Percentiles rank a stretch among this genome's conserved stretches.
phyloP scores from a whole-genome alignment of 139 green algal species.

The Monoraphidium neglectum region DNA sequence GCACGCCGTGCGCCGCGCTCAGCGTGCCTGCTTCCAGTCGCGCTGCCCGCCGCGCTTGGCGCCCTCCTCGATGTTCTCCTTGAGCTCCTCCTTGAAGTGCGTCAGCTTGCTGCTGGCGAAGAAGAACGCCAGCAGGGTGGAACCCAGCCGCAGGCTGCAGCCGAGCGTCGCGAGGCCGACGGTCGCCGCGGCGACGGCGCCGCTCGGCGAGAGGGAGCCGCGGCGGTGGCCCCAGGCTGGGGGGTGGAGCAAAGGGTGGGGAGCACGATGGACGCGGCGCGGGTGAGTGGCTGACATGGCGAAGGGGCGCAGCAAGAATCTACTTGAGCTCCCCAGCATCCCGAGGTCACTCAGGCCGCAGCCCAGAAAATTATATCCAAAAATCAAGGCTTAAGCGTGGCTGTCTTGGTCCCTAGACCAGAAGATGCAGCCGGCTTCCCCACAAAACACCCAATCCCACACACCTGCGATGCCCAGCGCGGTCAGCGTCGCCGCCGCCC shows the following conservation, averaged over 20 bases:
- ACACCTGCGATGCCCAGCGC: constrained; percentile 28
- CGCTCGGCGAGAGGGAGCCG: constrained; percentile 32
- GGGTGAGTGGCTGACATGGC: too few relatives aligned
- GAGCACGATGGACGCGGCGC: too few relatives aligned
- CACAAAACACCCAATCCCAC: background rate
- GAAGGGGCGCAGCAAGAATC: background rate
- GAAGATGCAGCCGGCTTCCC: background rate
- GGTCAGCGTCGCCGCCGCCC: constrained; percentile 27
- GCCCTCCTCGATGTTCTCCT: constrained; percentile 62
- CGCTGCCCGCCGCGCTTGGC: constrained; percentile 79
- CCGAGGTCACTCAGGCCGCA: background rate
- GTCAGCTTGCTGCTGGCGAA: constrained; percentile 75
- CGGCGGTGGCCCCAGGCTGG: constrained; percentile 28
- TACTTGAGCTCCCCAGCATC: too few relatives aligned
- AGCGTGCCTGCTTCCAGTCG: constrained; percentile 81
- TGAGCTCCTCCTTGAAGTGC: constrained; percentile 67
- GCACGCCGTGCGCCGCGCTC: background rate
- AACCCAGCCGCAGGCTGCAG: constrained; percentile 63
- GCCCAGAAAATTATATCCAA: background rate
- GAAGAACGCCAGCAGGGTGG: constrained; percentile 84
- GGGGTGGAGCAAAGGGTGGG: background rate
- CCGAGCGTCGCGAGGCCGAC: constrained; percentile 69
- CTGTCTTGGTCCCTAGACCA: background rate
- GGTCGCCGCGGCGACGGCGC: constrained; percentile 55
- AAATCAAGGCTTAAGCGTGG: background rate